Evolutionary conservation across 2,329 filamentous ascomycete genomes (phyloP), one percentile per base, ranked within the genome.

Genomic region (Podosphaera fusca): DNA sequence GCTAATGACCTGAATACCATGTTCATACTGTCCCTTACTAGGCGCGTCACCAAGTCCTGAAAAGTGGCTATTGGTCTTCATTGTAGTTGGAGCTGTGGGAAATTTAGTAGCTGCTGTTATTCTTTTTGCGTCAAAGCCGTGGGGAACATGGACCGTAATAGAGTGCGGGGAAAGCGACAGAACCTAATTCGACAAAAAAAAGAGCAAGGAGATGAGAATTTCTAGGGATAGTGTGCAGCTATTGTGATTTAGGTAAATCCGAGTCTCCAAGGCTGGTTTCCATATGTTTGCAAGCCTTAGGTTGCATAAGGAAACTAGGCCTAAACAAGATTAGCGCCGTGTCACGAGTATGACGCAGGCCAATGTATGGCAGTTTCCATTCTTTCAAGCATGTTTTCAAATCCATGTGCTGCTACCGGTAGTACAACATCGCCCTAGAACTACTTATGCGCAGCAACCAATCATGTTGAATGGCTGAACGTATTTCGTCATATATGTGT

Each of bases 1-100:
- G 69, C 95, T 87, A 67, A 98, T 87, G 64, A 98, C 88, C 72
- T 98, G 92, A 67, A 96, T 86, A 67, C 92, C 92, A 78, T 95
- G 85, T 67, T 88, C 85, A 70, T 90, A 96, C 62, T 81, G 76
- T 67, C 79, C 75, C 63, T 76, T 75, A 61, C 74, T 72, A 66
- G 79, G 76, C 72, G 76, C 74, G 60, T 81, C 76, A 73, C 83
- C 83, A 68, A 85, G 80, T 57, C 79, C 75, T 64, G 84, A 82
- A 70, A 90, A 88, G 69, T 90, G 84, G 69, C 84, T 82, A 72
- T 92, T 94, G 80, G 87, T 82, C 62, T 66, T 66, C 65, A 67
- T 66, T 10, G 66, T 56, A 54, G 64, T 62, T 35, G 67, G 66
- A 9, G 67, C 67, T 8, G 67, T 67, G 56, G 63, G 62, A 55